These are phyloP conservation scores for Austroboletus olivaceoglutinosus DNA, from an alignment of 1,284 basidiomycete genomes.

Conservation along the genomic window DNA sequence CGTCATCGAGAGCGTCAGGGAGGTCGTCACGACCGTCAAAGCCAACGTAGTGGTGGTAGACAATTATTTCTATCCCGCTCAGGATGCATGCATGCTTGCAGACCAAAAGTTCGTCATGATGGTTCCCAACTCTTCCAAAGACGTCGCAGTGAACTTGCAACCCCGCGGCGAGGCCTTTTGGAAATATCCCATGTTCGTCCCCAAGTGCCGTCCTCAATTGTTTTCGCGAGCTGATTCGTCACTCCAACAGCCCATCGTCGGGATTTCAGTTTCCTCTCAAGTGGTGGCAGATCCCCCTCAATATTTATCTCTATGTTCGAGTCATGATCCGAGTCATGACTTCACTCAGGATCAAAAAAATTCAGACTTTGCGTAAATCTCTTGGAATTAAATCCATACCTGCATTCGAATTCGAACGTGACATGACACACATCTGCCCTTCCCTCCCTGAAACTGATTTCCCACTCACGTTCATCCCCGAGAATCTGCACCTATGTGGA, in stretches of 20 bases:
- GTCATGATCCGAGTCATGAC: neutral
- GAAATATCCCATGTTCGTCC: constrained; percentile 4
- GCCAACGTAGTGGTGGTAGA: neutral
- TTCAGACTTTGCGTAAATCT: neutral
- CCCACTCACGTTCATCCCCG: neutral
- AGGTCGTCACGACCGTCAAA: neutral
- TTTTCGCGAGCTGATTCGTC: too few relatives aligned
- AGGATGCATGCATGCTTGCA: constrained; percentile 2
- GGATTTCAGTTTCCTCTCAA: constrained; percentile 3
- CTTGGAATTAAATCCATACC: neutral
- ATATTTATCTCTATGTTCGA: constrained; percentile 1
- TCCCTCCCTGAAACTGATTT: neutral
- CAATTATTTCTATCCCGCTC: too few relatives aligned
- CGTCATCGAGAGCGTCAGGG: neutral
- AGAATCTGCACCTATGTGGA: neutral
- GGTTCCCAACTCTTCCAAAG: neutral
- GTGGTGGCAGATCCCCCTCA: constrained; percentile 1
- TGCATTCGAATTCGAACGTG: neutral
- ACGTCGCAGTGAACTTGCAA: neutral
- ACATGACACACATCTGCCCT: neutral
- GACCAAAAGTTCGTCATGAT: neutral
- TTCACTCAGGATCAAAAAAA: neutral
- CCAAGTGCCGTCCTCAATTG: too few relatives aligned
- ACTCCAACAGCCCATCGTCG: too few relatives aligned
- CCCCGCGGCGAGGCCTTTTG: neutral